Base-by-base conservation (phyloP, 108 stramenopile genomes). In the Skeletonema marinoi region DNA sequence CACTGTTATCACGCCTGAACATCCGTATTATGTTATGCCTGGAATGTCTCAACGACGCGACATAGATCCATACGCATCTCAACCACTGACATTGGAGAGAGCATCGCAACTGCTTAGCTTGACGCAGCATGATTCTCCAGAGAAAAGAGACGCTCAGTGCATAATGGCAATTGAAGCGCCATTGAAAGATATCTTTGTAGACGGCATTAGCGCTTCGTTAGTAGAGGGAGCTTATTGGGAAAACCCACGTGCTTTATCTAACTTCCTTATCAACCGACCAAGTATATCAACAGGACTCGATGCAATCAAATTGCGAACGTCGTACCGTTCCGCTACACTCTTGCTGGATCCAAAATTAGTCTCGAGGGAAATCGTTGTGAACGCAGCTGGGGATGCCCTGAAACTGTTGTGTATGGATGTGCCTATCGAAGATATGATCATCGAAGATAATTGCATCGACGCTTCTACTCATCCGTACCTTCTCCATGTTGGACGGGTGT, bases 381-480 rank as follows among this genome's bases (percentile, higher is more conserved):
- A 76, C 63, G 75, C 75, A n/a, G 74, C 68, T 58, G 66, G 54
- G 1, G 71, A 73, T 68, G 81, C 81, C 5, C 46, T 82, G 41
- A 82, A 82, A 36, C 66, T 76, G 0, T 36, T 82, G 2, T 82
- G 81, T 59, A 48, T 82, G 66, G 81, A 82, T 62, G 81, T 82
- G 3, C 81, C 81, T 0, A 71, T 65, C 8, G 74, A 67, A 42
- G 81, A 76, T 41, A 82, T 82, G 81, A 41, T 75, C 14, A 16
- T 76, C 7, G 67, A 68, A 21, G 32, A 48, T 35, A 21, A 48
- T 46, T 11, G 38, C 61, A 41, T 65, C 51, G 32, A 33, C 21
- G 41, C 16, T 25, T 32, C 48, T 30, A 30, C 48, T 3, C 70
- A 82, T 68, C 81, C 71, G 6, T 82, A 72, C 56, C 66, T 82